Conservation (phyloP, 768 basidiomycete species). For the Russula virescens region DNA sequence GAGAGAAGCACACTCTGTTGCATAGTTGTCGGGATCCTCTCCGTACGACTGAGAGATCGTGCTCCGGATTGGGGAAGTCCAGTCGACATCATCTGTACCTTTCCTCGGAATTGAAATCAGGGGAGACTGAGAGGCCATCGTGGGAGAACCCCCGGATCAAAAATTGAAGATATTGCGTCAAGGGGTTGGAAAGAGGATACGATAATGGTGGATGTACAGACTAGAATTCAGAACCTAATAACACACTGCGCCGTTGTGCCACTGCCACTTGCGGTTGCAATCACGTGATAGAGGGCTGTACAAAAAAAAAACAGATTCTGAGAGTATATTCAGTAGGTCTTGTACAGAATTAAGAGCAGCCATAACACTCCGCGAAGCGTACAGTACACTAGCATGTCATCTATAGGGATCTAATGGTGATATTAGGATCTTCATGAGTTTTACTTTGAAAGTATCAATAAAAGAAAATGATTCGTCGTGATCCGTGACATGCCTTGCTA, state of each 20-base stretch:
- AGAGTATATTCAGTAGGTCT: too few relatives aligned
- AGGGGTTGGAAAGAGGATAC: background rate
- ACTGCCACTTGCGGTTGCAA: background rate
- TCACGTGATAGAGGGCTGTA: background rate
- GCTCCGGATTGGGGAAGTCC: constrained; percentile 80
- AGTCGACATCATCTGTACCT: constrained; percentile 94
- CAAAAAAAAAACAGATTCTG: too few relatives aligned
- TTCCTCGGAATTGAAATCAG: constrained; percentile 92
- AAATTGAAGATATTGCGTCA: background rate
- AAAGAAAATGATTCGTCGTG: background rate
- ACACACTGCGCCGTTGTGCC: too few relatives aligned
- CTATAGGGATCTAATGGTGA: too few relatives aligned
- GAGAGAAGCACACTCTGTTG: constrained; percentile 74
- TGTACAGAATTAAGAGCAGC: too few relatives aligned
- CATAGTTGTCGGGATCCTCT: constrained; percentile 86
- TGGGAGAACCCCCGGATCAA: constrained; percentile 6
- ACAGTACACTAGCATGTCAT: background rate
- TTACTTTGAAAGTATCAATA: background rate
- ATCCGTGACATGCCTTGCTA: background rate
- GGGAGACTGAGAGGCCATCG: constrained; percentile 75
- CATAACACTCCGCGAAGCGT: background rate
- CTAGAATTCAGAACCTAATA: background rate
- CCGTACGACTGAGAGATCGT: constrained; percentile 90
- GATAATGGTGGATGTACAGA: background rate
- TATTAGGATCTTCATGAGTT: background rate